Base-by-base conservation (phyloP, 1,139 yeast species). In the Candida mesenterica region DNA sequence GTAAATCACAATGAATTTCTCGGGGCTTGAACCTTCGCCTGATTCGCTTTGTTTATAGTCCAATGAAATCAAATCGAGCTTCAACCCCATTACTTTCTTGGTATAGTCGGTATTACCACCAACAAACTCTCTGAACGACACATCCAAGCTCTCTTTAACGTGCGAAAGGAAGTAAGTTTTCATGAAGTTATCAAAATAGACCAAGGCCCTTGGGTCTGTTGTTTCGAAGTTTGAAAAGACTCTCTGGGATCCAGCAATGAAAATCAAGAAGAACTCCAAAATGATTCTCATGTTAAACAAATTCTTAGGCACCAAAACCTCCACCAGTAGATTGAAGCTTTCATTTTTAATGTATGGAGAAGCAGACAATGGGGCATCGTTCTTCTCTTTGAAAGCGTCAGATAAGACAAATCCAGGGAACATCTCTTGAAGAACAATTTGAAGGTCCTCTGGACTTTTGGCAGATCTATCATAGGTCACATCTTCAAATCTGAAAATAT, bases 211-310 rank as follows among this genome's bases (percentile, higher is more conserved):
- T 9, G 6, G 22, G 22, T 19, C 22, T 6, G 22, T 19, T 19
- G 6, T 6, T 2, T 49, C 15, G 15, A 10, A 15, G 15, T 16
- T 28, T 9, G 18, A 15, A 3, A 25, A 25, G 5, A 25, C 17
- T 6, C 28, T 4, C 14, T 25, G 28, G 14, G 28, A 12, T 5
- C 28, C 28, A 15, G 79, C 77, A 16, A 75, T 60, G 47, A 82
- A 81, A 10, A 75, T 60, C 33, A 82, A 69, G 22, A 82, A 75
- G 33, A 77, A 75, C 39, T 79, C 87, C 39, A 81, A 57, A 18
- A 88, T 74, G 3, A 86, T 75, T 45, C 94, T 74, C 82, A 89
- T 86, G 50, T 89, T 87, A 59, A 84, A 80, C n/a, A 88, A 74
- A 49, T 80, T 80, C 4, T 88, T 79, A 0, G 85, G 81, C 1